These are phyloP conservation scores for Cicer arietinum DNA, from an alignment of 306 rosid species.

Conservation along the genomic window DNA sequence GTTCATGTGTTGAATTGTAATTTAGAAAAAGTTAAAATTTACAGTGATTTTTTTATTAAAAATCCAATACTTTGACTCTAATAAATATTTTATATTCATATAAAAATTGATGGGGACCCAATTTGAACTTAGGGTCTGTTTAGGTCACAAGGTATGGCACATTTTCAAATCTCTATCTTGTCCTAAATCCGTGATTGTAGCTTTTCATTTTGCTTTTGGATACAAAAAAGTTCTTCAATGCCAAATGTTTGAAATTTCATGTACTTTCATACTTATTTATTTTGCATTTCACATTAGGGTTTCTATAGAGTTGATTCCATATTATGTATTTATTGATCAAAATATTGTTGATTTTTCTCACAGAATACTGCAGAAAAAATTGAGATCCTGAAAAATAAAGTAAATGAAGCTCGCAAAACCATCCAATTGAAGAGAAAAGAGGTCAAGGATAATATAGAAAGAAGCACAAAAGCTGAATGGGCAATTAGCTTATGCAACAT, in stretches of 20 bases:
- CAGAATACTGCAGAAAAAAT: constrained; percentile 58
- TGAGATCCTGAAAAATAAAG: constrained; percentile 49
- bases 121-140: not conserved
- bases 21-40: constrained; percentile 20
- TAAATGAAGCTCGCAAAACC: constrained; percentile 54
- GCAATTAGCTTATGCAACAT: constrained; percentile 64
- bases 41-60: constrained; percentile 12
- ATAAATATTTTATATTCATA: not conserved
- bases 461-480: constrained; percentile 73
- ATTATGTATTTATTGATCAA: constrained; percentile 12
- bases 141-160: constrained; percentile 5
- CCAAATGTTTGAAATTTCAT: constrained; percentile 26
- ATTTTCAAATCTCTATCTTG: constrained; percentile 36
- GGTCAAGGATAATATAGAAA: constrained; percentile 53
- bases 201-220: constrained; percentile 1
- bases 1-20: not conserved
- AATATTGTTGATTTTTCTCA: constrained; percentile 13
- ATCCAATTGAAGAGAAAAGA: constrained; percentile 61
- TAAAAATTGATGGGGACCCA: constrained; percentile 35
- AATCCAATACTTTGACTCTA: constrained; percentile 41
- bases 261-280: not conserved
- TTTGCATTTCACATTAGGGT: not conserved
- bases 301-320: not conserved
- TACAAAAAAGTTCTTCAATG: constrained; percentile 30
- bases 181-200: constrained; percentile 10